phyloP scores from a whole-genome alignment of 805 yeast species.

The Kluyveromyces lactis region DNA sequence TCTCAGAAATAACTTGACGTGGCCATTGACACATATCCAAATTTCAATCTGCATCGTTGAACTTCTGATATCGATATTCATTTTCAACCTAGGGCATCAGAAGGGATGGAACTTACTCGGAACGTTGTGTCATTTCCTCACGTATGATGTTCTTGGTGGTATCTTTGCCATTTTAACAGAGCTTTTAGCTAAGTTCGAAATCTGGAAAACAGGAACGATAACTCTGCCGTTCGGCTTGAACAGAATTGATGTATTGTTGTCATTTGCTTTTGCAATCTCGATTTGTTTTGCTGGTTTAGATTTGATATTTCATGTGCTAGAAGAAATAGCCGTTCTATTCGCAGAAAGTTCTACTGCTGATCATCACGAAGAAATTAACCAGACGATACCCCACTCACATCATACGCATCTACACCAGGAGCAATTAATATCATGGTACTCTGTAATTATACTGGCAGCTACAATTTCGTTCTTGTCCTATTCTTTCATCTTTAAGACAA shows the following conservation, averaged over 20 bases:
- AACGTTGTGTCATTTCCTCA: constrained; percentile 78
- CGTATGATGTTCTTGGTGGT: constrained; percentile 80
- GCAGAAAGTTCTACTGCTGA: constrained; percentile 22
- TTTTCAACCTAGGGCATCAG: constrained; percentile 53
- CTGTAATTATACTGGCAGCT: constrained; percentile 11
- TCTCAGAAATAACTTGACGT: constrained; percentile 48
- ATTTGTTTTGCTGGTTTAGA: constrained; percentile 88
- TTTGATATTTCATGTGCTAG: constrained; percentile 76
- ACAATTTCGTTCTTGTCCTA: constrained; percentile 18
- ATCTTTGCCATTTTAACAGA: constrained; percentile 62
- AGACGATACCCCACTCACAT: constrained; percentile 29
- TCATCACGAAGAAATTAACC: constrained; percentile 26
- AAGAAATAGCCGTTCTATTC: constrained; percentile 48
- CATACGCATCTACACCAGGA: constrained; percentile 10
- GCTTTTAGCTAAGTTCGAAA: constrained; percentile 83
- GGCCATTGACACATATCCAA: constrained; percentile 46
- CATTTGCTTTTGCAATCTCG: constrained; percentile 79
- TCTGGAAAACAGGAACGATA: constrained; percentile 77
- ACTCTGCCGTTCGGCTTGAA: constrained; percentile 90
- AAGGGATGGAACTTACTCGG: constrained; percentile 53
- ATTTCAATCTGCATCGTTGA: constrained; percentile 56
- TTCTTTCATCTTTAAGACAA: constrained; percentile 20
- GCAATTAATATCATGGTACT: constrained; percentile 23
- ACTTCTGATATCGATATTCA: constrained; percentile 40
- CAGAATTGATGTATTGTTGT: constrained; percentile 79